Conservation (phyloP, 2,329 filamentous ascomycete species). For the Talaromyces sp. region DNA sequence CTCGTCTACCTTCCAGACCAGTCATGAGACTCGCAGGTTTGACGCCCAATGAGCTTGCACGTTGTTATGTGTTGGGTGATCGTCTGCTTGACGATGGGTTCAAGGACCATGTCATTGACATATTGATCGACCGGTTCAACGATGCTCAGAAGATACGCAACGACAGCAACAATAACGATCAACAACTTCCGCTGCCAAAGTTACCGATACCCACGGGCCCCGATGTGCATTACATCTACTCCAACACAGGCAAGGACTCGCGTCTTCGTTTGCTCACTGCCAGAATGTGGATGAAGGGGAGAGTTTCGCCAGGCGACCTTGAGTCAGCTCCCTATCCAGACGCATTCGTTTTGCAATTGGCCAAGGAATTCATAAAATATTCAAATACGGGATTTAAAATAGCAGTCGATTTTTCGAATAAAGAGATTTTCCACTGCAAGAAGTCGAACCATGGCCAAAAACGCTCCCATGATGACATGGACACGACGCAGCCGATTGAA, state of each 20-base stretch:
- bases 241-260: not conserved
- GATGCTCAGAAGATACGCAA: too few species aligned
- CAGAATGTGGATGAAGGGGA: not conserved
- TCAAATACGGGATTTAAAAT: not conserved
- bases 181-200: not conserved
- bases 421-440: not conserved
- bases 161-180: not conserved
- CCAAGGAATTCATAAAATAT: not conserved
- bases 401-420: not conserved
- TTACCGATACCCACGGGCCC: too few species aligned
- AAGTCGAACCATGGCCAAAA: too few species aligned
- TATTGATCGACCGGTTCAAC: not conserved
- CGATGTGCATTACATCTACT: not conserved
- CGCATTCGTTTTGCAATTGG: not conserved
- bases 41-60: not conserved
- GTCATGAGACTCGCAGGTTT: not conserved
- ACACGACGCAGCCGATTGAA: too few species aligned
- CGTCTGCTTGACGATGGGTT: not conserved
- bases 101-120: not conserved
- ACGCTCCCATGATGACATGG: too few species aligned
- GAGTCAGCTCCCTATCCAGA: not conserved
- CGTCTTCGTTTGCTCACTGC: not conserved
- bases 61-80: not conserved
- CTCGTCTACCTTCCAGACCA: too few species aligned
- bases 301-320: not conserved